Base-by-base conservation (phyloP, 148 eudicot species). In the Vaccinium macrocarpon region DNA sequence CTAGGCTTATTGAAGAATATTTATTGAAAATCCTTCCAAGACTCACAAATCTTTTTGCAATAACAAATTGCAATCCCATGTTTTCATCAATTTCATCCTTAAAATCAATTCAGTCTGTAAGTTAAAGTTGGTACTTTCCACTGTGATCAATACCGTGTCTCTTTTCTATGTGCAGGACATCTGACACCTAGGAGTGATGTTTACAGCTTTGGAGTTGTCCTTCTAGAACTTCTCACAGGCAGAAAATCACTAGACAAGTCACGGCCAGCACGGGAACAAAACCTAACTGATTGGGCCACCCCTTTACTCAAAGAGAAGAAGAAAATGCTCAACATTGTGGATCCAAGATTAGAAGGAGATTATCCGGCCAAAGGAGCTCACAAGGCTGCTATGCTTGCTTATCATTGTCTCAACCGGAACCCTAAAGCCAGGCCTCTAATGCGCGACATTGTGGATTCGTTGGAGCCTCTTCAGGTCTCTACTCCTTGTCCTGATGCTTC, bases 361-460 rank as follows among this genome's bases (percentile, higher is more conserved):
- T 95, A 92, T 86, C 98, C 98, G 0, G 71, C 88, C n/a, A 95
- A 91, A 90, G 93, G 91, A 76, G 91, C 87, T 27, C 96, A 93
- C 16, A 95, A 93, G 91, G 97, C 97, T 10, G 98, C 94, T 6
- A 95, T 95, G 95, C 91, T 95, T 57, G 92, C 97, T 25, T 95
- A 93, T 85, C 98, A 95, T 72, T 95, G 97, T 88, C 88, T 95
- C 78, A 92, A 92, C 76, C 93, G 93, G 16, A 95, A 95, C 81
- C 98, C 98, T 0, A 95, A 95, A 89, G 98, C 97, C 10, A 91
- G 98, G 83, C 98, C 98, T 5, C 86, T 93, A 21, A 95, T 95
- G 98, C 89, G 94, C n/a, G 98, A 95, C 77, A 89, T 95, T 5
- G 98, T 95, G 0, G 98, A 93, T 81, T 88, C 98, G 35, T 86